Conservation (phyloP, 495 filamentous ascomycete species). For the Daldinia concentrica region DNA sequence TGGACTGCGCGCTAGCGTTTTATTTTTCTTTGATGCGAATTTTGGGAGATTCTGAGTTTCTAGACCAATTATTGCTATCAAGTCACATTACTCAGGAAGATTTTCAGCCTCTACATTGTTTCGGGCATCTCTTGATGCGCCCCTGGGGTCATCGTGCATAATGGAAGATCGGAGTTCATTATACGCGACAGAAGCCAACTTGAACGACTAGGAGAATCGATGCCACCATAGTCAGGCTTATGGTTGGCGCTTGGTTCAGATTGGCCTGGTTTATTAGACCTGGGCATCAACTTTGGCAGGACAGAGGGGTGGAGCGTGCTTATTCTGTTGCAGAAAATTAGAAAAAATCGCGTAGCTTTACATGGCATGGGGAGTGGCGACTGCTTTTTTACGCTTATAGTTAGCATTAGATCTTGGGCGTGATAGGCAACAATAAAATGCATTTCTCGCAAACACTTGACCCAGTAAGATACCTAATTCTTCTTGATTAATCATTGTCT, state of each 20-base stretch:
- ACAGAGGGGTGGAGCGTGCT: not conserved
- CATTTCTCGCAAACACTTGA: not conserved
- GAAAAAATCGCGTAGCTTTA: constrained; percentile 26
- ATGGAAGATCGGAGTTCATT: not conserved
- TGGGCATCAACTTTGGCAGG: constrained; percentile 3
- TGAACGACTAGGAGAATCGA: not conserved
- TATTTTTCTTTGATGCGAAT: not conserved
- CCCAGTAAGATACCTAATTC: not conserved
- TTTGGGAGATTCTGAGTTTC: constrained; percentile 3
- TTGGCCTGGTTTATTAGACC: constrained; percentile 4
- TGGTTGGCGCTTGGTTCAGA: constrained; percentile 5
- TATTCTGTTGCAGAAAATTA: not conserved
- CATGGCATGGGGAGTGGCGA: constrained; percentile 13
- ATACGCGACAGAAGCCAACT: constrained; percentile 6
- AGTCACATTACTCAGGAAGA: not conserved
- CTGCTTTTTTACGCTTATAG: constrained; percentile 10
- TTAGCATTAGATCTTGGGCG: constrained; percentile 1
- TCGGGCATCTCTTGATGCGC: constrained; percentile 1
- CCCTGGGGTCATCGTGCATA: not conserved
- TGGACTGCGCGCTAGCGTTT: not conserved
- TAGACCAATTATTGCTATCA: not conserved
- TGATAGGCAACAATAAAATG: not conserved
- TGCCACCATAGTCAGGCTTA: constrained; percentile 9
- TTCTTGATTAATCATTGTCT: constrained; percentile 23
- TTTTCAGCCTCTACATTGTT: not conserved